Evolutionary conservation across 495 filamentous ascomycete genomes (phyloP).

Genomic region (Alectoria sarmentosa): DNA sequence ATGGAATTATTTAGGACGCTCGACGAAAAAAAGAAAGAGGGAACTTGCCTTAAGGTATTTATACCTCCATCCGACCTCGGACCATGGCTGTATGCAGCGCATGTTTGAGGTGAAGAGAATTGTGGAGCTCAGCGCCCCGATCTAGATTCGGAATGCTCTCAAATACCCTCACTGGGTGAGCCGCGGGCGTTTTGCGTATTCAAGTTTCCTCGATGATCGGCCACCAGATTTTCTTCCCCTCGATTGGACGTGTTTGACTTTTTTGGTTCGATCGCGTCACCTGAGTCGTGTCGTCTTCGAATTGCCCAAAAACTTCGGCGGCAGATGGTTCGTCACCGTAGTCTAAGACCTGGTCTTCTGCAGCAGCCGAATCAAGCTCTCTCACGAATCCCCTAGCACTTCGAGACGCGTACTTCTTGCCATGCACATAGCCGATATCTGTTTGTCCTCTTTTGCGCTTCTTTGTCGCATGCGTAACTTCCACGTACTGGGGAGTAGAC

Average conservation of each 20-base stretch:
- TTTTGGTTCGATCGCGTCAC: no score
- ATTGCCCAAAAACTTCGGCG: no score
- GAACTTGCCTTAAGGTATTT: not conserved
- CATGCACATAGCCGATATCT: not conserved
- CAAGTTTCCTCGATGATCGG: constrained; percentile 15
- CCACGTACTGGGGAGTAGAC: not conserved
- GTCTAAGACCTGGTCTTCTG: constrained; percentile 17
- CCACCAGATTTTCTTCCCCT: constrained; percentile 25
- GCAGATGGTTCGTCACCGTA: constrained; percentile 20
- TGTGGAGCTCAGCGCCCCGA: not conserved
- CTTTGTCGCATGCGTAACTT: not conserved
- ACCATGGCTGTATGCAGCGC: not conserved
- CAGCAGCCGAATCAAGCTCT: constrained; percentile 21
- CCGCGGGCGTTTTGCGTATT: not conserved
- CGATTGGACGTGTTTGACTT: not conserved
- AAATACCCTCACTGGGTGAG: not conserved
- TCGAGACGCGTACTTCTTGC: constrained; percentile 5
- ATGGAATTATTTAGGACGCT: constrained; percentile 9
- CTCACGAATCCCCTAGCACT: constrained; percentile 19
- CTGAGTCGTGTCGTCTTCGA: no score
- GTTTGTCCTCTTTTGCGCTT: constrained; percentile 13
- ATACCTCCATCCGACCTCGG: not conserved
- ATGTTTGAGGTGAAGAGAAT: not conserved
- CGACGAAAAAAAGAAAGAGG: not conserved
- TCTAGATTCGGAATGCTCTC: not conserved